Base-by-base conservation (phyloP, 1,284 basidiomycete genomes). In the Irpex sp. region DNA sequence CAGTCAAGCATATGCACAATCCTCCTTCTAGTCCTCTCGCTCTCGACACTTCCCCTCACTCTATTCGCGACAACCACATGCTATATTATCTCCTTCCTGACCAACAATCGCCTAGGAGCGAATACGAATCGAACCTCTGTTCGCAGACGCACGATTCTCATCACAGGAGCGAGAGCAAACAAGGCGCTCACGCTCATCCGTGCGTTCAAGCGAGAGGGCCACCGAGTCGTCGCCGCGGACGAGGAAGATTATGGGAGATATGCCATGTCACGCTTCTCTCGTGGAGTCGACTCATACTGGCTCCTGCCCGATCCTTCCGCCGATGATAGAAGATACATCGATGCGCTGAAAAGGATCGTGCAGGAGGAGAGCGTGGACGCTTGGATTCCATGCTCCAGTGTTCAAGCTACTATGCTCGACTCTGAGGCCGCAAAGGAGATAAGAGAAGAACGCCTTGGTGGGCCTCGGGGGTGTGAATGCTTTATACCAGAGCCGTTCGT, bases 331-430 rank as follows among this genome's bases (percentile, higher is more conserved):
- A 58, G 57, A 11, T 68, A 68, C 55, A 62, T 59, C 33, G 36
- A 61, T 26, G 64, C 62, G 4, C 54, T 68, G 46, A 60, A 61
- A 50, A 13, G 39, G n/a, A 56, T 68, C 39, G 39, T 68, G 17
- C 11, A 9, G 21, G 17, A 4, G 13, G 65, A 66, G 57, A 8
- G 43, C 37, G 62, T 68, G 58, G 62, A 65, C 46, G 49, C 56
- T 6, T 68, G 67, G 67, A 60, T 68, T 6, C 67, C 67, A 31
- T 66, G 65, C 46, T 68, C 67, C 4, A 65, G 63, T 59, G 64
- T 66, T 11, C 62, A 64, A 17, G 63, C 61, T 3, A 66, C 67
- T 9, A 65, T 67, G 61, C 43, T 62, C 31, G 67, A 68, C 50
- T 54, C 67, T 4, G 67, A 66, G 21, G 62, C 59, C 1, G 67